phyloP scores from a whole-genome alignment of 345 rosid species.

The Arabidopsis thaliana region DNA sequence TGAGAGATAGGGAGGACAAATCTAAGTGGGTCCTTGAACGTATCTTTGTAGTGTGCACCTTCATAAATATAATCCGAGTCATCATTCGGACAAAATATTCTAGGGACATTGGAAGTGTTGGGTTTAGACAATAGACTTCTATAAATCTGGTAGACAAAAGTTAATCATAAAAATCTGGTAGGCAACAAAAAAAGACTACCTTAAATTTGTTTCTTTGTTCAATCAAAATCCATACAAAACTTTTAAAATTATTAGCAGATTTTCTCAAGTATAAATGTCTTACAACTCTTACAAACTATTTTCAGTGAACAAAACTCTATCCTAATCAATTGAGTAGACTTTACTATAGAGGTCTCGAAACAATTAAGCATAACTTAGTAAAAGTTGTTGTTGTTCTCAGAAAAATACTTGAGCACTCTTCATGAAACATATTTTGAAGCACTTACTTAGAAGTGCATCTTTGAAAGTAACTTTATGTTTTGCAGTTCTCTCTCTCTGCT shows the following conservation, averaged over 20 bases:
- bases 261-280: neutral
- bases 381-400: neutral
- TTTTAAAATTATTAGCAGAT: neutral
- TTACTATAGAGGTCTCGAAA: neutral
- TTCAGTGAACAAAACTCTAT: no score
- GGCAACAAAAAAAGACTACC: conserved; percentile 7
- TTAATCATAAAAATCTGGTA: neutral
- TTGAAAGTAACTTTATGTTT: no score
- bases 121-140: conserved; percentile 28
- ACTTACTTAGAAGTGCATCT: no score
- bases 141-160: neutral
- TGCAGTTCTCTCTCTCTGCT: no score
- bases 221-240: neutral
- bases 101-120: conserved; percentile 18
- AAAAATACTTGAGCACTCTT: neutral
- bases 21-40: conserved; percentile 42
- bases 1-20: conserved; percentile 25
- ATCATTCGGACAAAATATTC: conserved; percentile 33
- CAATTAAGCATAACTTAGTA: neutral
- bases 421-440: no score
- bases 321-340: neutral
- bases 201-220: neutral
- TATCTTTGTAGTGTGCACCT: conserved; percentile 39
- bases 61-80: conserved; percentile 11
- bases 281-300: no score